Conservation (phyloP, 2,329 filamentous ascomycete species). For the Aspergillus ustus region DNA sequence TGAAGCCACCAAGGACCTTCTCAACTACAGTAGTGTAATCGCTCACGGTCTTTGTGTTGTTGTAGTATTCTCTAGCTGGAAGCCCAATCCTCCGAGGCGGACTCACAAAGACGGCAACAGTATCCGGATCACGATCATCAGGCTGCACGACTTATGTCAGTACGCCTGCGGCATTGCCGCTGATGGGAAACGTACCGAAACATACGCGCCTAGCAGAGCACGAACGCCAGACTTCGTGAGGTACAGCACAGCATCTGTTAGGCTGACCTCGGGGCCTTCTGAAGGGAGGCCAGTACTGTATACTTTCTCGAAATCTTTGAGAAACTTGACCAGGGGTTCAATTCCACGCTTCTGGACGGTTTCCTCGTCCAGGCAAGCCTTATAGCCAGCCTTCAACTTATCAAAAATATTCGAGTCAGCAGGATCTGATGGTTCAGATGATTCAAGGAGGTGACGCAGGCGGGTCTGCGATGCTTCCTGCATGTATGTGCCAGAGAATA, state of each 20-base stretch:
- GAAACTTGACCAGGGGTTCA: constrained; percentile 59
- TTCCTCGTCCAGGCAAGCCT: constrained; percentile 68
- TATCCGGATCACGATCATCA: constrained; percentile 61
- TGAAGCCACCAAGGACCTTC: constrained; percentile 47
- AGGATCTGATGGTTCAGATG: constrained; percentile 45
- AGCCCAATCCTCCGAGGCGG: constrained; percentile 58
- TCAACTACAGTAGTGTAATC: constrained; percentile 56
- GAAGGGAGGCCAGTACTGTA: constrained; percentile 45
- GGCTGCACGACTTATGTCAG: constrained; percentile 32
- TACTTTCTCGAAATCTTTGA: constrained; percentile 57
- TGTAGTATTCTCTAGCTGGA: constrained; percentile 65
- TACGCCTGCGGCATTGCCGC: neutral
- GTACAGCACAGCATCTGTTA: constrained; percentile 44
- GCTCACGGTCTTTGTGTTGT: constrained; percentile 57
- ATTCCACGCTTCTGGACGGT: constrained; percentile 60
- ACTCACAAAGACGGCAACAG: constrained; percentile 53
- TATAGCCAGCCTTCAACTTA: constrained; percentile 67
- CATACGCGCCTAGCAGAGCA: constrained; percentile 37
- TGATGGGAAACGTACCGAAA: constrained; percentile 35
- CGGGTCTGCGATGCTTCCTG: constrained; percentile 62
- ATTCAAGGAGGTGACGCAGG: constrained; percentile 67
- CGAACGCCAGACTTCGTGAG: constrained; percentile 43
- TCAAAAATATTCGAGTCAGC: constrained; percentile 59
- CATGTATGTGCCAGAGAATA: constrained; percentile 66
- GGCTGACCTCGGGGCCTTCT: constrained; percentile 27